These are phyloP conservation scores for Sphaerobolus stellatus DNA, from an alignment of 1,284 basidiomycete genomes.

Conservation along the genomic window DNA sequence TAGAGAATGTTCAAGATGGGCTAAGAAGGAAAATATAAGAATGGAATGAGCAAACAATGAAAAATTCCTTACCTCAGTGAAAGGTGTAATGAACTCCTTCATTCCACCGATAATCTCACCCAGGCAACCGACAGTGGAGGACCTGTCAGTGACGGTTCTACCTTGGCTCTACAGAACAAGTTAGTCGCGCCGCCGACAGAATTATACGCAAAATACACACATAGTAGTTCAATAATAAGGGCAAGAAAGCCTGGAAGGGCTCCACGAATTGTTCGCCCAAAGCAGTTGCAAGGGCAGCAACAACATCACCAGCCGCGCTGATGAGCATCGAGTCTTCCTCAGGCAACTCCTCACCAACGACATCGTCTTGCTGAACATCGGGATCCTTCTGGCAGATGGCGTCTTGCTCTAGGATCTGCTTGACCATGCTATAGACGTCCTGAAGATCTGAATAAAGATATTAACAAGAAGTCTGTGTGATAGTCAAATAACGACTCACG, in stretches of 20 bases:
- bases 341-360: slow-evolving; percentile 72
- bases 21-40: slow-evolving; percentile 12
- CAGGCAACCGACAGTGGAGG: slow-evolving; percentile 90
- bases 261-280: slow-evolving; percentile 85
- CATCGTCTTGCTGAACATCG: slow-evolving; percentile 83
- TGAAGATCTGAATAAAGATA: slow-evolving; percentile 62
- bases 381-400: slow-evolving; percentile 95
- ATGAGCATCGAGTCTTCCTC: slow-evolving; percentile 98
- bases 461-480: background rate
- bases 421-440: slow-evolving; percentile 73
- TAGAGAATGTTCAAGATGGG: slow-evolving; percentile 84
- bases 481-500: slow-evolving; percentile 44
- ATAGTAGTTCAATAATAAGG: slow-evolving; percentile 91
- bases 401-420: slow-evolving; percentile 88
- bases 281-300: slow-evolving; percentile 84
- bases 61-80: slow-evolving; percentile 54
- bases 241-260: slow-evolving; percentile 85
- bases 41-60: background rate
- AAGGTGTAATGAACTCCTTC: slow-evolving; percentile 83
- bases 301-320: slow-evolving; percentile 92
- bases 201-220: slow-evolving; percentile 47
- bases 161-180: slow-evolving; percentile 63
- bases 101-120: slow-evolving; percentile 96
- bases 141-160: slow-evolving; percentile 87
- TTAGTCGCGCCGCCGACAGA: slow-evolving; percentile 15